A percentile compares a stretch with the other conserved stretches of the same genome.
phyloP scores from a whole-genome alignment of 805 yeast species.

The Candida sakaeoensis region DNA sequence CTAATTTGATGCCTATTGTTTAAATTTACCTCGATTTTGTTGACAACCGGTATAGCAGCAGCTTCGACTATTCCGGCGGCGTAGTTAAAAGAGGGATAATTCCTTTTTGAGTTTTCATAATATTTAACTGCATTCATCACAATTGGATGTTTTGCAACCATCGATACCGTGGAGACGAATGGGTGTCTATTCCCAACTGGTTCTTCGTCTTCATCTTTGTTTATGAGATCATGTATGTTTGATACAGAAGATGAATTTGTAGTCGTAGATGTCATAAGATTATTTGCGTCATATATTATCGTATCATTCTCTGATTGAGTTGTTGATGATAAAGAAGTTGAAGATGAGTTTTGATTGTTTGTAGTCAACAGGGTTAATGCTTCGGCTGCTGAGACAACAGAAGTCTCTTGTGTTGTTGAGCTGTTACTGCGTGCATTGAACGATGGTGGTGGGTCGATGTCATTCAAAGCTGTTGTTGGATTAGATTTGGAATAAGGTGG shows the following conservation, averaged over 20 bases:
- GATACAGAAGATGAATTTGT: constrained; percentile 5
- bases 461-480: constrained; percentile 2
- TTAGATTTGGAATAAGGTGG: constrained; percentile 7
- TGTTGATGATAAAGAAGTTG: constrained; percentile 9
- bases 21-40: constrained; percentile 43
- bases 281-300: constrained; percentile 7
- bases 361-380: constrained; percentile 36
- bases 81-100: constrained; percentile 48
- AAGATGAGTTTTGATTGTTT: neutral
- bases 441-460: neutral
- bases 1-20: constrained; percentile 34
- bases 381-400: constrained; percentile 38
- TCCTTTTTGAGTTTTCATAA: constrained; percentile 44
- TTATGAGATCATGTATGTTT: constrained; percentile 3
- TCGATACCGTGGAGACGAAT: constrained; percentile 33
- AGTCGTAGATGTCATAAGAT: constrained; percentile 1
- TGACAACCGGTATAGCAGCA: constrained; percentile 53
- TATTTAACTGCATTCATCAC: constrained; percentile 49
- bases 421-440: neutral
- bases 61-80: constrained; percentile 60
- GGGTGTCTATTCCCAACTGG: constrained; percentile 25
- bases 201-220: constrained; percentile 3
- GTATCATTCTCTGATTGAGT: constrained; percentile 16
- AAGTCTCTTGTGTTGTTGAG: constrained; percentile 11
- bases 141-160: constrained; percentile 37